A percentile compares a stretch with the other conserved stretches of the same genome.
Conservation (phyloP, 805 yeast genomes). For the Wickerhamiella dianesei region DNA sequence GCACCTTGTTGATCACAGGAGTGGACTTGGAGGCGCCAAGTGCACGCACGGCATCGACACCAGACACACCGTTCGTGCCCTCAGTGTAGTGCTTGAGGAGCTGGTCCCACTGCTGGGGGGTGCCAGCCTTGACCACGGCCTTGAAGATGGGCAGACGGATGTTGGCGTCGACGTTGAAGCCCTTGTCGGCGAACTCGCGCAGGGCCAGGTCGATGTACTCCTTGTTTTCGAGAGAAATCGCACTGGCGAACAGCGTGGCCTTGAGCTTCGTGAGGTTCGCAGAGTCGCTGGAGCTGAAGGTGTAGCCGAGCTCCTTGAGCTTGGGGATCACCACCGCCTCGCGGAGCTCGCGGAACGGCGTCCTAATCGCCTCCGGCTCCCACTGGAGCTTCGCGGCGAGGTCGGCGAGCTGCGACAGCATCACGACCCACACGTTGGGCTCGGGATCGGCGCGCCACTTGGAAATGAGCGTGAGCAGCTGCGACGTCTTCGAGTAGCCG, state of each 20-base stretch:
- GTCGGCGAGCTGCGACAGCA: slow-evolving; percentile 30
- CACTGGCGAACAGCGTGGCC: slow-evolving; percentile 35
- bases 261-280: slow-evolving; percentile 49
- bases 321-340: slow-evolving; percentile 43
- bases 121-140: slow-evolving; percentile 55
- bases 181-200: slow-evolving; percentile 45
- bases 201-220: slow-evolving; percentile 25
- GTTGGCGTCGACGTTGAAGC: slow-evolving; percentile 56
- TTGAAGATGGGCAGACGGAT: slow-evolving; percentile 52
- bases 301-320: slow-evolving; percentile 49
- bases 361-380: slow-evolving; percentile 31
- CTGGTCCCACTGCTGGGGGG: slow-evolving; percentile 46
- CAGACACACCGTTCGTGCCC: slow-evolving; percentile 53
- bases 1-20: slow-evolving; percentile 41
- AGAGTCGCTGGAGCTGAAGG: slow-evolving; percentile 44
- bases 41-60: slow-evolving; percentile 51
- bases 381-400: slow-evolving; percentile 36
- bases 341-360: slow-evolving; percentile 33
- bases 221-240: slow-evolving; percentile 24
- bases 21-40: slow-evolving; percentile 50
- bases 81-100: slow-evolving; percentile 46
- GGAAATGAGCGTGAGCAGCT: slow-evolving; percentile 36
- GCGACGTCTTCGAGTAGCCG: slow-evolving; percentile 37
- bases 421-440: slow-evolving; percentile 41
- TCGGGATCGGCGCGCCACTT: slow-evolving; percentile 38